Evolutionary conservation across 805 yeast species (phyloP).

Genomic region (Candida stauntonica): DNA sequence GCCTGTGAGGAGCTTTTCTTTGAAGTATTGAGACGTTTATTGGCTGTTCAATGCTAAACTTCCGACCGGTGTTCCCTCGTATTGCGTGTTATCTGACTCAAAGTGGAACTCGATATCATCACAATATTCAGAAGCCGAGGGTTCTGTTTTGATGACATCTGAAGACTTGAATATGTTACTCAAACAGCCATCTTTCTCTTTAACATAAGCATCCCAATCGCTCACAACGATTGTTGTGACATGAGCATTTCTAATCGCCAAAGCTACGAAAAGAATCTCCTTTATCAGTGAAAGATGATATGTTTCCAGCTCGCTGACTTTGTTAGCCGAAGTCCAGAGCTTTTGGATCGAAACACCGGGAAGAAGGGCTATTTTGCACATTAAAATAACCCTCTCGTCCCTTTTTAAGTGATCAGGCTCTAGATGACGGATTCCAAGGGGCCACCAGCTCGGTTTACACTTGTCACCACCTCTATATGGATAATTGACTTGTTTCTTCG

Average conservation of each 20-base stretch:
- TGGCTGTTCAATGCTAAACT: too few relatives aligned
- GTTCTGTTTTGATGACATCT: too few relatives aligned
- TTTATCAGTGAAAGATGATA: slow-evolving; percentile 8
- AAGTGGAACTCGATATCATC: too few relatives aligned
- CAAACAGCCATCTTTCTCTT: slow-evolving; percentile 1
- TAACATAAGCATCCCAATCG: slow-evolving; percentile 4
- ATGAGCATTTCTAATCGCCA: too few relatives aligned
- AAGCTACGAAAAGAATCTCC: slow-evolving; percentile 17
- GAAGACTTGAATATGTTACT: too few relatives aligned
- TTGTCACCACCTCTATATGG: slow-evolving; percentile 55
- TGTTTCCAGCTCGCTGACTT: background rate
- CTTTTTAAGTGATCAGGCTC: slow-evolving; percentile 75
- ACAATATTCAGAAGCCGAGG: too few relatives aligned
- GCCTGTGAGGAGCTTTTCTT: slow-evolving; percentile 36
- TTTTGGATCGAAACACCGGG: slow-evolving; percentile 5
- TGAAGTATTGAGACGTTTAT: background rate
- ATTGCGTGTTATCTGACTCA: too few relatives aligned
- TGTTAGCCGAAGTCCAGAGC: slow-evolving; percentile 3
- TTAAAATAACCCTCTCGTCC: slow-evolving; percentile 46
- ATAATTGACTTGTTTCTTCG: slow-evolving; percentile 54
- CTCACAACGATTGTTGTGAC: slow-evolving; percentile 1
- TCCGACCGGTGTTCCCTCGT: too few relatives aligned
- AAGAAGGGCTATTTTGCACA: slow-evolving; percentile 37
- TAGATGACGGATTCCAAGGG: slow-evolving; percentile 47
- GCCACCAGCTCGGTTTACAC: slow-evolving; percentile 72